phyloP scores from a whole-genome alignment of 768 basidiomycete species.

The Leucosporidium creatinivorum region DNA sequence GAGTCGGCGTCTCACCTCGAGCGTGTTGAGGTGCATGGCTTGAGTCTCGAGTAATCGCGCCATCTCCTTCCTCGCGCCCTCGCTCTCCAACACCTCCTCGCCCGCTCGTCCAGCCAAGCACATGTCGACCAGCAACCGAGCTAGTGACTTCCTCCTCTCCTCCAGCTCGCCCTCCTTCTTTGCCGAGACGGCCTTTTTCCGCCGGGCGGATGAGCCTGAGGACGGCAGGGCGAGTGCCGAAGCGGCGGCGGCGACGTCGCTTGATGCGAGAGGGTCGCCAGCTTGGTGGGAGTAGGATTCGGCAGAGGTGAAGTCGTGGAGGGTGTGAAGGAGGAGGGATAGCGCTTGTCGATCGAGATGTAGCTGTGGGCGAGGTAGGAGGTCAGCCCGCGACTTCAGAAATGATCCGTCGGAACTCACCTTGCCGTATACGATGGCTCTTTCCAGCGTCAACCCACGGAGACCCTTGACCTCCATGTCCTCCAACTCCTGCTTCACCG shows the following conservation, averaged over 20 bases:
- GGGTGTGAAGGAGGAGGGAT: slow-evolving; percentile 19
- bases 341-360: slow-evolving; percentile 27
- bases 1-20: too few relatives aligned
- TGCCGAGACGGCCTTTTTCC: not conserved
- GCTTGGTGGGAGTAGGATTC: slow-evolving; percentile 21
- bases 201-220: not conserved
- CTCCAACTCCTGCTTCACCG: slow-evolving; percentile 17
- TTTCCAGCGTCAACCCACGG: slow-evolving; percentile 20
- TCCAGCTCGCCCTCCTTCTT: not conserved
- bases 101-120: too few relatives aligned
- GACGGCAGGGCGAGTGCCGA: slow-evolving; percentile 4
- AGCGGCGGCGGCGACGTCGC: slow-evolving; percentile 1
- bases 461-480: slow-evolving; percentile 21
- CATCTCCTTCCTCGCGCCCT: too few relatives aligned
- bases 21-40: too few relatives aligned
- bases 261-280: slow-evolving; percentile 14
- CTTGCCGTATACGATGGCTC: slow-evolving; percentile 24
- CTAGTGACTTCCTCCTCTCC: slow-evolving; percentile 4
- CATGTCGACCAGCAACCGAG: slow-evolving; percentile 25
- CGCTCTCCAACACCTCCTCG: too few relatives aligned
- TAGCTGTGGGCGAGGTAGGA: slow-evolving; percentile 3
- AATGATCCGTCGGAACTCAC: not conserved
- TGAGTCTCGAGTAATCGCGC: too few relatives aligned
- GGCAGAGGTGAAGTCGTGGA: slow-evolving; percentile 22
- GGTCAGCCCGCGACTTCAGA: not conserved